Percentiles rank a stretch among this genome's conserved stretches.
Conservation (phyloP, 2,329 filamentous ascomycete species). For the Geosmithia putterillii region DNA sequence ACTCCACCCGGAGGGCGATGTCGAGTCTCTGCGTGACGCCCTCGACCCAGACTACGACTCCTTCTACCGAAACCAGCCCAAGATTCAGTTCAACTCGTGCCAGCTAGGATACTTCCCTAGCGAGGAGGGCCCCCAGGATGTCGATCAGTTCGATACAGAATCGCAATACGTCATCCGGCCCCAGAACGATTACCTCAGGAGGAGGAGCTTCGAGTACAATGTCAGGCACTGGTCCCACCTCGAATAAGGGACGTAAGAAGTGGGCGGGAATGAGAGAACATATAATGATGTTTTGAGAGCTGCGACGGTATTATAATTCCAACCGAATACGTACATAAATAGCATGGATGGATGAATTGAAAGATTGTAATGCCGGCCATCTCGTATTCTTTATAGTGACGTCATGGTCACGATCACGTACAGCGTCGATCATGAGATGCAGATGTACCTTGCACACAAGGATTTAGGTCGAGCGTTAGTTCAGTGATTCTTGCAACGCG, state of each 20-base stretch:
- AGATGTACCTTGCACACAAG: too few species aligned
- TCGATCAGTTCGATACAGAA: neutral
- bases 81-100: constrained; percentile 38
- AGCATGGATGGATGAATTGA: too few species aligned
- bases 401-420: too few species aligned
- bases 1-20: constrained; percentile 39
- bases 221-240: neutral
- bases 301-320: too few species aligned
- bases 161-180: neutral
- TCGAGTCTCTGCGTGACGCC: constrained; percentile 36
- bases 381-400: too few species aligned
- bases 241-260: neutral
- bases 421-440: too few species aligned
- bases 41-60: constrained; percentile 31
- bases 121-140: constrained; percentile 33
- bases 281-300: too few species aligned
- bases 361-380: too few species aligned
- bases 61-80: constrained; percentile 36
- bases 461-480: too few species aligned
- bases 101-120: constrained; percentile 40
- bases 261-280: too few species aligned
- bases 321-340: too few species aligned
- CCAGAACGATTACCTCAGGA: neutral
- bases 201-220: neutral
- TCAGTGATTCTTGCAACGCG: too few species aligned